These are phyloP conservation scores for Aaosphaeria arxii DNA, from an alignment of 2,329 filamentous ascomycete genomes.

Conservation along the genomic window DNA sequence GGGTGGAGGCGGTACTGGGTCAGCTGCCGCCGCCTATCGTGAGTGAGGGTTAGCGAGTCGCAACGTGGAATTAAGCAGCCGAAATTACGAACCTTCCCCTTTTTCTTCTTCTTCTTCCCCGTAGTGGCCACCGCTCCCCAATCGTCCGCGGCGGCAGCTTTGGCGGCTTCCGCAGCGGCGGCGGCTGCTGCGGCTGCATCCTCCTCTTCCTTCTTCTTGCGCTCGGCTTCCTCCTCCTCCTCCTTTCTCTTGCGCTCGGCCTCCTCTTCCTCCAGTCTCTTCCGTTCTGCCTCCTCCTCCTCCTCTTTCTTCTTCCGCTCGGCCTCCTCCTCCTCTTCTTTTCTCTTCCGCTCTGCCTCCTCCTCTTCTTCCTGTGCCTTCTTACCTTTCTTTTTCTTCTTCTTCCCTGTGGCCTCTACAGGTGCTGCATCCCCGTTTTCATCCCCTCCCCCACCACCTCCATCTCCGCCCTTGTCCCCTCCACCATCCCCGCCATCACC, in stretches of 20 bases:
- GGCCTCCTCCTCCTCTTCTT: conserved; percentile 35
- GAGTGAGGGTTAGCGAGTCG: conserved; percentile 21
- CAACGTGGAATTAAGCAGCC: conserved; percentile 28
- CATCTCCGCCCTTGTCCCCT: conserved; percentile 19
- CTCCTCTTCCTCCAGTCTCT: conserved; percentile 33
- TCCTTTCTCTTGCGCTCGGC: conserved; percentile 36
- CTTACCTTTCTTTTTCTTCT: conserved; percentile 28
- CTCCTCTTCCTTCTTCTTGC: conserved; percentile 16
- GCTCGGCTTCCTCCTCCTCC: conserved; percentile 29
- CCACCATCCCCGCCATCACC: conserved; percentile 33
- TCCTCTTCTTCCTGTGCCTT: conserved; percentile 39
- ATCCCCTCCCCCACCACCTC: conserved; percentile 21
- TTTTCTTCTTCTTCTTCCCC: conserved; percentile 36
- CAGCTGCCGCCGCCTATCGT: conserved; percentile 24
- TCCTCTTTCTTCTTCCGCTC: conserved; percentile 32
- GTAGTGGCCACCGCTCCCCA: conserved; percentile 20
- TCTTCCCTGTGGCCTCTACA: conserved; percentile 15
- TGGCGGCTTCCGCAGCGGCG: conserved; percentile 25
- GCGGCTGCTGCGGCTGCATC: conserved; percentile 17
- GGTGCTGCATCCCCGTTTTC: conserved; percentile 14
- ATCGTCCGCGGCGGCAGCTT: conserved; percentile 11
- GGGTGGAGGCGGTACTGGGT: conserved; percentile 18
- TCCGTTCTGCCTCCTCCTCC: conserved; percentile 34
- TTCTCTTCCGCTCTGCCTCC: conserved; percentile 32
- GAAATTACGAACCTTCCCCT: conserved; percentile 37